Percentiles rank a stretch among this genome's conserved stretches.
Conservation (phyloP, 495 filamentous ascomycete species). For the Penicillium herquei region DNA sequence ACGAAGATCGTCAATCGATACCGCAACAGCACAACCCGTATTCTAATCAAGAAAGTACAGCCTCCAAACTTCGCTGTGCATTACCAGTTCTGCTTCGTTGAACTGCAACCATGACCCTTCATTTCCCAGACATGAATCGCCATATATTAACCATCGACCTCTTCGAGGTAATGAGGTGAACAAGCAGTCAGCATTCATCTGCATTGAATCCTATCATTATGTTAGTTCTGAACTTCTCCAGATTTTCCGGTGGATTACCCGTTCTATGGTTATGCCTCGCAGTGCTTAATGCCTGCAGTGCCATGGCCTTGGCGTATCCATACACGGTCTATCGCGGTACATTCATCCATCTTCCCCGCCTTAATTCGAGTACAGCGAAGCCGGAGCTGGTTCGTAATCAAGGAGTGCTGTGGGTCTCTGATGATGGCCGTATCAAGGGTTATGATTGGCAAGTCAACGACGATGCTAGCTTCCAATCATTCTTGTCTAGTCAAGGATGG, state of each 20-base stretch:
- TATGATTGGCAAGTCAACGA: constrained; percentile 34
- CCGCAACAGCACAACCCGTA: constrained; percentile 5
- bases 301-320: constrained; percentile 12
- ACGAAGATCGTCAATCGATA: constrained; percentile 1
- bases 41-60: constrained; percentile 13
- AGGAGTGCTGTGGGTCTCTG: constrained; percentile 62
- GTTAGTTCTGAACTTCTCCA: constrained; percentile 11
- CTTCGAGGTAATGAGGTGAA: constrained; percentile 2
- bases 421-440: constrained; percentile 58
- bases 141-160: constrained; percentile 15
- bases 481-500: constrained; percentile 48
- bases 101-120: not conserved
- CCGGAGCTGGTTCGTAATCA: constrained; percentile 40
- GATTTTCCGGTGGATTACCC: constrained; percentile 1
- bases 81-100: constrained; percentile 5
- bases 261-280: constrained; percentile 5
- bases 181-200: constrained; percentile 5
- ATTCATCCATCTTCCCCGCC: constrained; percentile 43
- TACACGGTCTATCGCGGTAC: constrained; percentile 46
- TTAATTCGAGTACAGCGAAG: constrained; percentile 12
- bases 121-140: not conserved
- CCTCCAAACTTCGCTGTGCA: constrained; percentile 2
- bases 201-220: constrained; percentile 1
- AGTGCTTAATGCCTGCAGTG: constrained; percentile 10
- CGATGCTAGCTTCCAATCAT: constrained; percentile 38